A percentile compares a stretch with the other conserved stretches of the same genome.
Evolutionary conservation across 1,139 yeast species (phyloP).

Genomic region (Magnusiomyces paraingens): DNA sequence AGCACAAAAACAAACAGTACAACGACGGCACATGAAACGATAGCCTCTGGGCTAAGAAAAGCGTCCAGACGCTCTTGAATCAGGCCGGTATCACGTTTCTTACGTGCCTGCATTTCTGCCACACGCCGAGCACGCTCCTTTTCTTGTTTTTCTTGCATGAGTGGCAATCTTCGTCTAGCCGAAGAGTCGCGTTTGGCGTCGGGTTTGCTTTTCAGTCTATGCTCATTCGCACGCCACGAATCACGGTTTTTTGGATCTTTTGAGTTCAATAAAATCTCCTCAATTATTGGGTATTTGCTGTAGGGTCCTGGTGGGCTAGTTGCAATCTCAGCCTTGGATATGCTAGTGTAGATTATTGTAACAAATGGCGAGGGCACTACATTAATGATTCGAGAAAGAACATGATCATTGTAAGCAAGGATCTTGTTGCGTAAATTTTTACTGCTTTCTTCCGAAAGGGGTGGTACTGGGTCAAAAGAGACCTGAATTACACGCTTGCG

Average conservation of each 20-base stretch:
- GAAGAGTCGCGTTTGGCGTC: not conserved
- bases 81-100: not conserved
- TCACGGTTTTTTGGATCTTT: slow-evolving; percentile 24
- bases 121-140: not conserved
- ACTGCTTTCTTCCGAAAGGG: slow-evolving; percentile 1
- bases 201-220: not conserved
- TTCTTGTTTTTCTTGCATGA: not conserved
- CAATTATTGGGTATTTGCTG: slow-evolving; percentile 22
- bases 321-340: slow-evolving; percentile 19
- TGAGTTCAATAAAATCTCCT: slow-evolving; percentile 25
- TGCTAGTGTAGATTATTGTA: slow-evolving; percentile 26
- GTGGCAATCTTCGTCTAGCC: not conserved
- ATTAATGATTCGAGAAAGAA: slow-evolving; percentile 31
- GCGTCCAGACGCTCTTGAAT: not conserved
- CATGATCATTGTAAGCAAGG: slow-evolving; percentile 44
- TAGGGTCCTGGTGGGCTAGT: slow-evolving; percentile 11
- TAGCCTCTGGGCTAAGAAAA: not conserved
- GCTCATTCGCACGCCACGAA: slow-evolving; percentile 21
- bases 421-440: slow-evolving; percentile 28
- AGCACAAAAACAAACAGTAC: not conserved
- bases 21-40: not conserved
- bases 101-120: not conserved
- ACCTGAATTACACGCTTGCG: slow-evolving; percentile 54
- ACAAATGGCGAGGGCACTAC: slow-evolving; percentile 30
- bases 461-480: slow-evolving; percentile 46